Evolutionary conservation across 2,329 filamentous ascomycete genomes (phyloP).

Genomic region (Aspergillus sp.): DNA sequence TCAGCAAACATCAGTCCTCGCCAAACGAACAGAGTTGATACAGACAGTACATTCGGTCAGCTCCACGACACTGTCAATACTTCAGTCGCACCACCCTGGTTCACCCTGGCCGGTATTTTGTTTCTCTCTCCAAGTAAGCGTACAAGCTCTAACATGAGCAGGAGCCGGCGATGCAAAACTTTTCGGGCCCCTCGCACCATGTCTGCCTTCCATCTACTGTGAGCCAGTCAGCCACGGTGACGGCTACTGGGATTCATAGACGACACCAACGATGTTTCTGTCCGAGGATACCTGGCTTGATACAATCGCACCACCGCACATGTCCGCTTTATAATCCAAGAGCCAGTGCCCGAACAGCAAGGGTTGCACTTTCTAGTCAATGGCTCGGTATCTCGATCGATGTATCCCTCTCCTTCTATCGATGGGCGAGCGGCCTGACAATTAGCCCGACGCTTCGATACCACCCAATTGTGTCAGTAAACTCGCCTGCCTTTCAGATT

Average conservation of each 20-base stretch:
- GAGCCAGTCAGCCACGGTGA: neutral
- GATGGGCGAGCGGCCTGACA: neutral
- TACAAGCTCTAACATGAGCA: no score
- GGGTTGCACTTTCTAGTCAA: neutral
- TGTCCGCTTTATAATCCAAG: neutral
- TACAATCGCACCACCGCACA: neutral
- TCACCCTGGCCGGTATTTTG: no score
- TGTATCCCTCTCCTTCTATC: neutral
- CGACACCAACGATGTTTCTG: neutral
- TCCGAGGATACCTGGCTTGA: neutral
- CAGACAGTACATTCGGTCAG: neutral
- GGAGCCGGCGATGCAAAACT: neutral
- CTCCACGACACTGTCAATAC: neutral
- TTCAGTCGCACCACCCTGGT: neutral
- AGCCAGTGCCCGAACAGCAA: neutral
- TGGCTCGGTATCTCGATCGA: neutral
- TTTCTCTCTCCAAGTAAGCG: no score
- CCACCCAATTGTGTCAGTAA: neutral
- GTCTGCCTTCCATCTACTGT: neutral
- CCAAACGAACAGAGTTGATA: neutral
- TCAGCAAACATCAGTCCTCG: neutral
- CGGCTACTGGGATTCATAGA: no score
- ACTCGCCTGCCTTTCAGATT: neutral
- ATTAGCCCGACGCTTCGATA: neutral
- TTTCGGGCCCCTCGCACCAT: neutral